These are phyloP conservation scores for Phytophthora palmivora DNA, from an alignment of 352 stramenopile species.

Conservation along the genomic window DNA sequence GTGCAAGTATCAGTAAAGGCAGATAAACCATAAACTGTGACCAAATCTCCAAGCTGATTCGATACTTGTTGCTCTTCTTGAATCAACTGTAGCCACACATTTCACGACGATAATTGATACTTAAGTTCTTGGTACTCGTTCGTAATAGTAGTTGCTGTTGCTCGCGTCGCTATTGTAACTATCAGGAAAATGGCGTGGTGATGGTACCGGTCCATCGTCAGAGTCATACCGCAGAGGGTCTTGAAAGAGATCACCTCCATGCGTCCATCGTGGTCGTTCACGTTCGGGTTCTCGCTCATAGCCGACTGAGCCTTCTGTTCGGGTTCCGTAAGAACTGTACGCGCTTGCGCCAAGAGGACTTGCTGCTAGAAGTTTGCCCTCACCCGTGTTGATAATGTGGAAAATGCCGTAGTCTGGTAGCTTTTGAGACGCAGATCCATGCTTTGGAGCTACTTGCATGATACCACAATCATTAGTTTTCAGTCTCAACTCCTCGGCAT, in stretches of 20 bases:
- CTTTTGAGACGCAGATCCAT: conserved; percentile 62
- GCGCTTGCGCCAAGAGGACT: conserved; percentile 65
- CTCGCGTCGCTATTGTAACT: conserved; percentile 75
- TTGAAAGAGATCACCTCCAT: conserved; percentile 84
- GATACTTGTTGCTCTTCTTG: not conserved
- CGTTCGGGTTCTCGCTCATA: conserved; percentile 44
- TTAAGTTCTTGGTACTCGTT: conserved; percentile 38
- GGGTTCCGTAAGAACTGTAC: conserved; percentile 62
- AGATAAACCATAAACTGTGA: conserved; percentile 15
- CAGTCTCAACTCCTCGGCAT: not conserved
- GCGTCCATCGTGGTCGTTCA: conserved; percentile 73
- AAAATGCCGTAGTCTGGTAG: conserved; percentile 89
- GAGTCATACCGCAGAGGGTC: conserved; percentile 87
- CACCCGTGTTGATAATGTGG: conserved; percentile 83
- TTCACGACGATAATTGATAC: conserved; percentile 18
- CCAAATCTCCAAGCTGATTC: not conserved
- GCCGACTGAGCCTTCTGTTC: conserved; percentile 19
- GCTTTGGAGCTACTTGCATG: conserved; percentile 59
- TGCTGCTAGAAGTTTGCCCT: conserved; percentile 62
- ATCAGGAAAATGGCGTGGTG: conserved; percentile 63
- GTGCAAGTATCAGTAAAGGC: conserved; percentile 19
- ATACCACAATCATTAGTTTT: conserved; percentile 10
- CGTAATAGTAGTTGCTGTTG: conserved; percentile 49
- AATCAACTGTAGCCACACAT: conserved; percentile 1
- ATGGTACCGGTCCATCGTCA: conserved; percentile 71